Percentiles rank a stretch among this genome's conserved stretches.
Conservation (phyloP, 192 early-diverging fungal genomes). For the Entomortierella lignicola region DNA sequence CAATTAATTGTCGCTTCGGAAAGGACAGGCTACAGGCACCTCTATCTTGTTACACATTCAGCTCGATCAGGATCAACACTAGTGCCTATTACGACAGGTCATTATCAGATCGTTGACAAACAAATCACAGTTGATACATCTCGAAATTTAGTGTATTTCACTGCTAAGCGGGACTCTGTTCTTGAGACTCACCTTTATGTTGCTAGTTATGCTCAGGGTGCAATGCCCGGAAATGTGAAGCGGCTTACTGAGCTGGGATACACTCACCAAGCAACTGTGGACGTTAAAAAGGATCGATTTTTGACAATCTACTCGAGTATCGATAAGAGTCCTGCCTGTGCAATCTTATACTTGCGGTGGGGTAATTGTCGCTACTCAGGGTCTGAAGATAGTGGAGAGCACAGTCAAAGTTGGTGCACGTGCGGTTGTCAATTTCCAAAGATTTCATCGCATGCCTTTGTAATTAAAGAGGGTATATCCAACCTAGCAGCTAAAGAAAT, state of each 20-base stretch:
- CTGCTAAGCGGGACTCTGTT: slow-evolving; percentile 65
- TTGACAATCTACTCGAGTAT: slow-evolving; percentile 62
- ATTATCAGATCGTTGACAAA: slow-evolving; percentile 70
- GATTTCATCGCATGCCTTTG: slow-evolving; percentile 43
- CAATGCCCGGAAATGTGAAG: slow-evolving; percentile 13
- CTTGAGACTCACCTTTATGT: slow-evolving; percentile 75
- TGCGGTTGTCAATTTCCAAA: slow-evolving; percentile 51
- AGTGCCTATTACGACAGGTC: slow-evolving; percentile 64
- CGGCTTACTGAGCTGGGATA: slow-evolving; percentile 62
- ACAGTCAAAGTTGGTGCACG: slow-evolving; percentile 22
- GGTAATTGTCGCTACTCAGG: slow-evolving; percentile 12
- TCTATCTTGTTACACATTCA: slow-evolving; percentile 62
- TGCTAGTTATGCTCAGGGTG: slow-evolving; percentile 36
- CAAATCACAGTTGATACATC: slow-evolving; percentile 64
- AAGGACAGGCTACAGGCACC: slow-evolving; percentile 68
- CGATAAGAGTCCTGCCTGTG: slow-evolving; percentile 52
- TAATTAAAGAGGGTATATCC: slow-evolving; percentile 33
- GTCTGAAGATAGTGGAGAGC: slow-evolving; percentile 6
- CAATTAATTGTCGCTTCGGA: slow-evolving; percentile 68
- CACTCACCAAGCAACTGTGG: slow-evolving; percentile 60
- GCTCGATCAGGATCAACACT: slow-evolving; percentile 4
- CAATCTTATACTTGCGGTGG: slow-evolving; percentile 56
- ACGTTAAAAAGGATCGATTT: slow-evolving; percentile 49
- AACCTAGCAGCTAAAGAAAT: slow-evolving; percentile 23
- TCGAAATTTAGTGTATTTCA: slow-evolving; percentile 69